Base-by-base conservation (phyloP, 257 asterid species). In the Solanum tacnaense region DNA sequence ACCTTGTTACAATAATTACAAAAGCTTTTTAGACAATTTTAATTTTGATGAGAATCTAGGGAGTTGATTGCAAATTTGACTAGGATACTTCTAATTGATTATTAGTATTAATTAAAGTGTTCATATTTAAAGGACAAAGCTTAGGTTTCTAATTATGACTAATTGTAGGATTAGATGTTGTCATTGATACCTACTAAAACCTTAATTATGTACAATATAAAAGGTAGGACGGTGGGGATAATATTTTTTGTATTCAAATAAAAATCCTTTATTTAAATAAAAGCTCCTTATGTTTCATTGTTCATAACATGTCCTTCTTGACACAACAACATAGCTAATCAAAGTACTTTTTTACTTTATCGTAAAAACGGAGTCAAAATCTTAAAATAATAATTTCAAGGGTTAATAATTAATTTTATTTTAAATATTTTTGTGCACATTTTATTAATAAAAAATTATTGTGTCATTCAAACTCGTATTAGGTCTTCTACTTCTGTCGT, bases 231-330 rank as follows among this genome's bases (percentile, higher is more conserved):
- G 83, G 89, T 52, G 85, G 44, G 79, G n/a, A 34, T 44, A 58
- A 21, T 49, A 56, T 39, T 15, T 89, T 52, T 23, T 52, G 2
- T 81, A 67, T 18, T 36, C 25, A 70, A 23, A 18, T 15, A 10
- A 44, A 41, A 2, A 12, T 11, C 36, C 27, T 86, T 86, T 78
- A 79, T 44, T 79, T 35, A 79, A 44, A 79, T 25, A 79, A 8
- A 46, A 46, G 6, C 41, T 29, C 39, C 18, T 36, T 36, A 49
- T 46, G 88, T 84, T 88, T 85, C 88, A 41, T 76, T 75, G 31
- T 85, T 46, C 18, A 75, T 76, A 39, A 88, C 90, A 86, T 71
- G 90, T 87, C 78, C 49, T 81, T 60, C 60, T 83, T 79, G n/a
- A 79, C 88, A 5, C 89, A 84, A 78, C 87, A 58, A n/a, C 56